Conservation (phyloP, 257 asterid genomes). For the Eucommia ulmoides region DNA sequence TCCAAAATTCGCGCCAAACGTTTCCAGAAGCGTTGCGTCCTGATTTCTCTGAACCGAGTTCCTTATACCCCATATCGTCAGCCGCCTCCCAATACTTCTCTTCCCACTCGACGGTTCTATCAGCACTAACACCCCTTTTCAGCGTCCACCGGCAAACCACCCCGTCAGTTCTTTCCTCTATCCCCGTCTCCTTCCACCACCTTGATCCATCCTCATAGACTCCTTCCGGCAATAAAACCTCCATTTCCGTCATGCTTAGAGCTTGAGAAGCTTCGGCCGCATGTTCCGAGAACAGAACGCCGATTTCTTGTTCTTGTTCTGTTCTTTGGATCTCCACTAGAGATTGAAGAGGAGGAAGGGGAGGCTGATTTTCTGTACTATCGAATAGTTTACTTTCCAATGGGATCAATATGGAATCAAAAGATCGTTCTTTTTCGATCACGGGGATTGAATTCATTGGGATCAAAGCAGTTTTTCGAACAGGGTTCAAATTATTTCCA, state of each 20-base stretch:
- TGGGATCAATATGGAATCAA: constrained; percentile 49
- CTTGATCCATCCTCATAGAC: constrained; percentile 58
- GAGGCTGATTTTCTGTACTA: constrained; percentile 15
- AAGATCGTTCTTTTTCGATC: constrained; percentile 50
- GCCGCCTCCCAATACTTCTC: constrained; percentile 98
- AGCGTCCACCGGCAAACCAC: constrained; percentile 84
- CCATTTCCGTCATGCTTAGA: constrained; percentile 30
- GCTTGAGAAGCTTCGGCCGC: constrained; percentile 82
- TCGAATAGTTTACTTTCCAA: constrained; percentile 51
- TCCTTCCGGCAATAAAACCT: constrained; percentile 30
- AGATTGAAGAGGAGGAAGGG: constrained; percentile 75
- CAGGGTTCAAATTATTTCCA: constrained; percentile 22
- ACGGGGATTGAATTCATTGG: constrained; percentile 33
- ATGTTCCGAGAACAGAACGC: constrained; percentile 50
- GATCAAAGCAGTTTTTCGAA: constrained; percentile 26
- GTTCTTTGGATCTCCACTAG: constrained; percentile 30
- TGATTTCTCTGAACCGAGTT: constrained; percentile 96
- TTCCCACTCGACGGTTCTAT: constrained; percentile 77
- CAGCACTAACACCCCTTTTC: constrained; percentile 66
- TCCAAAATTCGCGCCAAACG: constrained; percentile 93
- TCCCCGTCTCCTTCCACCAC: constrained; percentile 96
- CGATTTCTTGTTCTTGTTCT: constrained; percentile 48
- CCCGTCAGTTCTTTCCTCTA: constrained; percentile 74
- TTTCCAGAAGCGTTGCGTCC: constrained; percentile 90
- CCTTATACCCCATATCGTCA: constrained; percentile 77